Evolutionary conservation across 306 rosid genomes (phyloP).

Genomic region (Casuarina cunninghamiana): DNA sequence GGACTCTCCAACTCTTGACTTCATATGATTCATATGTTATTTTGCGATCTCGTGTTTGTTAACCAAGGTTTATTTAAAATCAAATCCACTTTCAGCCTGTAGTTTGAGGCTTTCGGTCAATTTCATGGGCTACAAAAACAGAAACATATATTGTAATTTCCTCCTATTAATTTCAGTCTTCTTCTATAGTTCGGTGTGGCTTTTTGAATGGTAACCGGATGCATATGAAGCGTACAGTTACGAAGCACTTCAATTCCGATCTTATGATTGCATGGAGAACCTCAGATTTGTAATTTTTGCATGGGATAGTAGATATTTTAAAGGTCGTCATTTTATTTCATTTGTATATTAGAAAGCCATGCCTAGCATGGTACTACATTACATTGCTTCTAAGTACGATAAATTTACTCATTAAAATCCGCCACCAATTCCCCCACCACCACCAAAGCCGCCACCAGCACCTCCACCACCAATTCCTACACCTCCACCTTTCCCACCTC

Average conservation of each 20-base stretch:
- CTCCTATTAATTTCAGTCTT: too few species aligned
- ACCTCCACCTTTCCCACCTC: not conserved
- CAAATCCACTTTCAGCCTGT: not conserved
- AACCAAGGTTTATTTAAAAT: not conserved
- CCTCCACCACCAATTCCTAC: not conserved
- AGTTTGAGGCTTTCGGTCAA: not conserved
- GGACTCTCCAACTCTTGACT: not conserved
- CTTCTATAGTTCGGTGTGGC: too few species aligned
- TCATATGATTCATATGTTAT: not conserved
- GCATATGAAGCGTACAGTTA: not conserved
- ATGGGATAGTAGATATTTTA: not conserved
- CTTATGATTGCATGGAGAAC: too few species aligned
- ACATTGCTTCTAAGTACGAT: not conserved
- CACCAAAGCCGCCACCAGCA: not conserved
- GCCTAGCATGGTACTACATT: slow-evolving; percentile 14
- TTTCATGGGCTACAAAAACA: too few species aligned
- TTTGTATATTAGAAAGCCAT: not conserved
- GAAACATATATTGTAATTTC: too few species aligned
- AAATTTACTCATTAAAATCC: slow-evolving; percentile 27
- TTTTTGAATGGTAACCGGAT: not conserved
- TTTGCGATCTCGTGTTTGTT: not conserved
- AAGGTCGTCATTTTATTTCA: not conserved
- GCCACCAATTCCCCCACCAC: slow-evolving; percentile 35
- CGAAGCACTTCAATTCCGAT: too few species aligned
- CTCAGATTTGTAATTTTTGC: not conserved